Evolutionary conservation across 306 rosid genomes (phyloP).

Genomic region (Rosa chinensis): DNA sequence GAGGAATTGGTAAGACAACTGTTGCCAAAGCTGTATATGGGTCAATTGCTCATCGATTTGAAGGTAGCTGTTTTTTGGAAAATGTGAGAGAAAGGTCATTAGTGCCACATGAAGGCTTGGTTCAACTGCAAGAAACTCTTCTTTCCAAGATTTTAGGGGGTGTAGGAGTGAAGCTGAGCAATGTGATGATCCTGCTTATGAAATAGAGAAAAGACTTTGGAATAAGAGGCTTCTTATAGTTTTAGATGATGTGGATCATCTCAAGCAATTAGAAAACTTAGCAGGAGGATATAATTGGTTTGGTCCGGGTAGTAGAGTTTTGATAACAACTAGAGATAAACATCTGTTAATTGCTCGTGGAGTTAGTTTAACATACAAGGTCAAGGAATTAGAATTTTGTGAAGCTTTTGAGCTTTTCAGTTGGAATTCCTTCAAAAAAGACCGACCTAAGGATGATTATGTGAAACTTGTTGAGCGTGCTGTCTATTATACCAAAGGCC

Average conservation of each 20-base stretch:
- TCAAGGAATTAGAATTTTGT: neutral
- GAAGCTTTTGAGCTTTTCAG: constrained; percentile 2
- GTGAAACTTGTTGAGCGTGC: neutral
- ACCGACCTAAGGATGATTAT: neutral
- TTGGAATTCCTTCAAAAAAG: neutral
- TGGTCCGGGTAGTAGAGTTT: neutral
- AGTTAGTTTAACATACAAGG: neutral
- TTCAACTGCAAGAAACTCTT: constrained; percentile 1
- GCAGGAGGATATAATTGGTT: neutral
- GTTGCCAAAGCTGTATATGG: constrained; percentile 6
- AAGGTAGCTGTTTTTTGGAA: constrained; percentile 1
- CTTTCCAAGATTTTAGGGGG: neutral
- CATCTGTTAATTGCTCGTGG: neutral
- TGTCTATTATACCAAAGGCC: neutral
- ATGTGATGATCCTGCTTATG: neutral
- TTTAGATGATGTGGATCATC: constrained; percentile 2
- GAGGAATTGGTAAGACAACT: constrained; percentile 6
- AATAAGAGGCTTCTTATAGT: neutral
- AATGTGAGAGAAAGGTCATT: constrained; percentile 9
- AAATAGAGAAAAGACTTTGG: neutral
- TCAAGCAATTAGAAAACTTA: neutral
- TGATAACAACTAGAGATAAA: neutral
- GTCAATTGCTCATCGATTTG: neutral
- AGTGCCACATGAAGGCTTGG: constrained; percentile 3
- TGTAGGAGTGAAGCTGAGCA: neutral